A percentile compares a stretch with the other conserved stretches of the same genome.
Evolutionary conservation across 2,329 filamentous ascomycete genomes (phyloP).

Genomic region (Phaeomoniella chlamydospora): DNA sequence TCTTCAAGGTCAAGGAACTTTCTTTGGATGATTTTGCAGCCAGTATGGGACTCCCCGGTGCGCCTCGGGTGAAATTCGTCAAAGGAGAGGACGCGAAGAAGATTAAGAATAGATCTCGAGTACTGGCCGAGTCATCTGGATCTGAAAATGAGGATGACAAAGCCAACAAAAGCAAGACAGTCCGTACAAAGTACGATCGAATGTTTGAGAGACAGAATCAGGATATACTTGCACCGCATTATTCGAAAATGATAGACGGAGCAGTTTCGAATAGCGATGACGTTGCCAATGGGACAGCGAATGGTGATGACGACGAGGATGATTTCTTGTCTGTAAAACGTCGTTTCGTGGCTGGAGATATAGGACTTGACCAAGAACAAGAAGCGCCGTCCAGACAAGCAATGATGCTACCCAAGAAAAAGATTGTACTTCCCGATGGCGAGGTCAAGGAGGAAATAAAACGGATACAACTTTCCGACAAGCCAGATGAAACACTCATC

Average conservation of each 20-base stretch:
- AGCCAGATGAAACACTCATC: slow-evolving; percentile 54
- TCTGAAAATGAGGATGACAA: slow-evolving; percentile 40
- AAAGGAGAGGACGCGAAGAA: slow-evolving; percentile 80
- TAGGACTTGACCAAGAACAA: slow-evolving; percentile 32
- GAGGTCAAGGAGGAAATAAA: slow-evolving; percentile 24
- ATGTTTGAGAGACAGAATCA: slow-evolving; percentile 98
- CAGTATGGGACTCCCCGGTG: slow-evolving; percentile 77
- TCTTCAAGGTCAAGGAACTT: slow-evolving; percentile 73
- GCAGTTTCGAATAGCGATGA: slow-evolving; percentile 31
- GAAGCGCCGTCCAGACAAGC: slow-evolving; percentile 13
- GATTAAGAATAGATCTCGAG: slow-evolving; percentile 72
- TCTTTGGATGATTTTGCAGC: slow-evolving; percentile 75
- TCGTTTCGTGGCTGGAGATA: slow-evolving; percentile 58
- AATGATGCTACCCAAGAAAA: not conserved
- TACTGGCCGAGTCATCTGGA: slow-evolving; percentile 42
- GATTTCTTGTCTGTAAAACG: slow-evolving; percentile 86
- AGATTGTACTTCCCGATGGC: not conserved
- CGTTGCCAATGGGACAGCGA: slow-evolving; percentile 14
- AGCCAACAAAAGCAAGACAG: slow-evolving; percentile 48
- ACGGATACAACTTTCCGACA: slow-evolving; percentile 27
- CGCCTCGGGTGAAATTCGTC: slow-evolving; percentile 83
- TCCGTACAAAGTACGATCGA: slow-evolving; percentile 88
- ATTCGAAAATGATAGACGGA: slow-evolving; percentile 66
- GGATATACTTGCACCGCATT: slow-evolving; percentile 87
- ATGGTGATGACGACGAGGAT: slow-evolving; percentile 51